Evolutionary conservation across 495 filamentous ascomycete genomes (phyloP).

Genomic region (Melanomma pulvis-pyrius): DNA sequence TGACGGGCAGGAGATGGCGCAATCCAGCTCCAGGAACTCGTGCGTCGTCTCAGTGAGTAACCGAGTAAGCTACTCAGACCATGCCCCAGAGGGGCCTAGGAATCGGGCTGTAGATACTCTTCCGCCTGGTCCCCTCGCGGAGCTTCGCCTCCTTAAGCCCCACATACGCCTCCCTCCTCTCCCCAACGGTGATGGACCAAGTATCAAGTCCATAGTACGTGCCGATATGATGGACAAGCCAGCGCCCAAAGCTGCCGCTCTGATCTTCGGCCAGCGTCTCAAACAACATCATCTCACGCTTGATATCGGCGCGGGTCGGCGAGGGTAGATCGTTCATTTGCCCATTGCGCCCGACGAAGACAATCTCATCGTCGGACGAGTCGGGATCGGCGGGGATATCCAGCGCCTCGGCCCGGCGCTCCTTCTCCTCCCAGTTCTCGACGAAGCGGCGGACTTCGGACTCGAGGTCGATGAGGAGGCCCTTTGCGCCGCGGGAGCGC

Average conservation of each 20-base stretch:
- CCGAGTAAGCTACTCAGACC: constrained; percentile 12
- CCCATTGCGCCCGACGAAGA: constrained; percentile 83
- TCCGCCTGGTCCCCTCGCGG: not conserved
- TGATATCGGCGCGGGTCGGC: constrained; percentile 42
- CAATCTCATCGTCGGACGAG: constrained; percentile 84
- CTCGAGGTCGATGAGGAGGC: constrained; percentile 46
- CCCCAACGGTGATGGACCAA: constrained; percentile 76
- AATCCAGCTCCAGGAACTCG: no score
- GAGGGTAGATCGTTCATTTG: constrained; percentile 66
- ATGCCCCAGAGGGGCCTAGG: constrained; percentile 30
- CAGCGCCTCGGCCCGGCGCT: constrained; percentile 53
- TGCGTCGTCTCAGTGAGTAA: not conserved
- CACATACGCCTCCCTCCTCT: constrained; percentile 86
- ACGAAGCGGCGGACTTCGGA: constrained; percentile 44
- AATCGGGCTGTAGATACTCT: constrained; percentile 5
- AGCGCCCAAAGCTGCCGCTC: constrained; percentile 84
- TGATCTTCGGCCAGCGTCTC: constrained; percentile 73
- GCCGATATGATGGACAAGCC: constrained; percentile 91
- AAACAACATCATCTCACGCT: constrained; percentile 68
- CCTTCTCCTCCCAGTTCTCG: constrained; percentile 46
- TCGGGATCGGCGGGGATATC: constrained; percentile 53
- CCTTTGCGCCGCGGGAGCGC: constrained; percentile 64
- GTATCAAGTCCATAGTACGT: constrained; percentile 89
- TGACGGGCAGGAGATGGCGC: not conserved
- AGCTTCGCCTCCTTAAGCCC: constrained; percentile 58